phyloP scores from a whole-genome alignment of 1,284 basidiomycete species.

The Singerocomus inundabilis region DNA sequence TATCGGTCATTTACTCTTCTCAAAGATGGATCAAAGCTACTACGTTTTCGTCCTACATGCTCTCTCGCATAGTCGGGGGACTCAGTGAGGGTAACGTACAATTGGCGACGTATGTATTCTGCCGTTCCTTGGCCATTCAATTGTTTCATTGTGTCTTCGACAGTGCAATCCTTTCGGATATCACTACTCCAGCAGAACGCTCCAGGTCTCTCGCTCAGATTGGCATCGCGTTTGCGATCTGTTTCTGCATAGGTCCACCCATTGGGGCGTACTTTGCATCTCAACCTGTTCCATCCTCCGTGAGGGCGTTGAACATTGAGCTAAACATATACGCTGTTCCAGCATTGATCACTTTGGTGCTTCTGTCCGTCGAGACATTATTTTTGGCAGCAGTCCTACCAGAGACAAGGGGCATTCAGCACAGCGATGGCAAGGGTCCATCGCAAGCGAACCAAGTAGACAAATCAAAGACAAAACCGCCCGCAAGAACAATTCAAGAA shows the following conservation, averaged over 20 bases:
- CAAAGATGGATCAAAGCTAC: slow-evolving; percentile 84
- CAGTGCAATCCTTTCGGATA: slow-evolving; percentile 87
- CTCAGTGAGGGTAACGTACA: slow-evolving; percentile 88
- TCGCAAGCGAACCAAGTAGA: slow-evolving; percentile 18
- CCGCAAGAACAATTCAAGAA: slow-evolving; percentile 43
- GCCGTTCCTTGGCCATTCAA: neutral
- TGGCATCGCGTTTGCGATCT: slow-evolving; percentile 91
- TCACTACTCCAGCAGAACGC: slow-evolving; percentile 74
- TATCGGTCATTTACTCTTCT: slow-evolving; percentile 1
- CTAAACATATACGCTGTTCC: slow-evolving; percentile 86
- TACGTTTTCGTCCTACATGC: slow-evolving; percentile 81
- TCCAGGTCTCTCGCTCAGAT: slow-evolving; percentile 86
- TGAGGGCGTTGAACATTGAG: slow-evolving; percentile 58
- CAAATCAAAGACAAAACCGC: slow-evolving; percentile 22
- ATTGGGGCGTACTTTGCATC: slow-evolving; percentile 83
- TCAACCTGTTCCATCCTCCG: slow-evolving; percentile 56
- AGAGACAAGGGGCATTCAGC: slow-evolving; percentile 63
- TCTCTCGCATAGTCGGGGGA: slow-evolving; percentile 87
- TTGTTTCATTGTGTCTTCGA: slow-evolving; percentile 1
- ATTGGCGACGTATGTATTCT: slow-evolving; percentile 63
- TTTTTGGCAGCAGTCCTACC: slow-evolving; percentile 73
- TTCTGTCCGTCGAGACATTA: slow-evolving; percentile 68
- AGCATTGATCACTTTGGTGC: slow-evolving; percentile 71
- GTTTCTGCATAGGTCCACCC: slow-evolving; percentile 84
- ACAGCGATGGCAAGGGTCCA: slow-evolving; percentile 24